These are phyloP conservation scores for Tetracentron sinense DNA, from an alignment of 164 flowering plant genomes.

Conservation along the genomic window DNA sequence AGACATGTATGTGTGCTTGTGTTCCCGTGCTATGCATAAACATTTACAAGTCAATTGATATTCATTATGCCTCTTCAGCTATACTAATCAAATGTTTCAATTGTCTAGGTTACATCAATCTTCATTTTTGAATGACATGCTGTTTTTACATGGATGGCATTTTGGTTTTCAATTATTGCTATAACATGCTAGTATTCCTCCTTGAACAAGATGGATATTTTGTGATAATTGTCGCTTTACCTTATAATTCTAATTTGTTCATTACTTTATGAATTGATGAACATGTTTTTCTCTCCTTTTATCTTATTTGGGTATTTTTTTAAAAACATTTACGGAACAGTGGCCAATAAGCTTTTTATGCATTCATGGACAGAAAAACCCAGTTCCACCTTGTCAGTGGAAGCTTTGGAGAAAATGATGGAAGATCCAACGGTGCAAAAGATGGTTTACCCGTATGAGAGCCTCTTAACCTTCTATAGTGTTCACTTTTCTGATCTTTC, in stretches of 20 bases:
- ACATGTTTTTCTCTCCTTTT: neutral
- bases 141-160: too few species aligned
- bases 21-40: too few species aligned
- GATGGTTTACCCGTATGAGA: slow-evolving; percentile 87
- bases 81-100: too few species aligned
- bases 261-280: too few species aligned
- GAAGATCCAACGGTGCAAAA: slow-evolving; percentile 95
- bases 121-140: too few species aligned
- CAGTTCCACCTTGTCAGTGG: slow-evolving; percentile 60
- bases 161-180: too few species aligned
- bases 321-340: too few species aligned
- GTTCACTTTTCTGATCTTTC: neutral
- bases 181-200: neutral
- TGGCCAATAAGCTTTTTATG: neutral
- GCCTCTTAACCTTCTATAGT: neutral
- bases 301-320: neutral
- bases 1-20: too few species aligned
- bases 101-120: too few species aligned
- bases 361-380: slow-evolving; percentile 37
- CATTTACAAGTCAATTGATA: too few species aligned
- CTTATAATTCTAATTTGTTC: neutral
- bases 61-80: too few species aligned
- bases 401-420: slow-evolving; percentile 96
- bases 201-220: neutral
- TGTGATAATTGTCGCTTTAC: neutral